A percentile compares a stretch with the other conserved stretches of the same genome.
Evolutionary conservation across 257 asterid genomes (phyloP).

Genomic region (Solanum infundibuliforme): DNA sequence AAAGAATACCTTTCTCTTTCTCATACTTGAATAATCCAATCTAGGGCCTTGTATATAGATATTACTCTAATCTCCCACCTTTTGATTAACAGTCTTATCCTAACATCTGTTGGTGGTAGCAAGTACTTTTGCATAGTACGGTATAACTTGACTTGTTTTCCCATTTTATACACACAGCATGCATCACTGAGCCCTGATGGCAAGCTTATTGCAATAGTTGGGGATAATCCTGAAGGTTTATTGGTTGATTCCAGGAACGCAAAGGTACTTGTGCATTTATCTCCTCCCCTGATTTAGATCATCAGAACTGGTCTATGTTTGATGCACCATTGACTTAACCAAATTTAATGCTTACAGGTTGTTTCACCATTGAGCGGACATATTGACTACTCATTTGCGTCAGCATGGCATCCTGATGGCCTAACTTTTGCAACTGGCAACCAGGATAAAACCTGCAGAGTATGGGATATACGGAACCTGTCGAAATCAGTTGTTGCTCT

Average conservation of each 20-base stretch:
- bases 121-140: not conserved
- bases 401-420: constrained; percentile 92
- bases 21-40: not conserved
- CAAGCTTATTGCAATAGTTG: constrained; percentile 64
- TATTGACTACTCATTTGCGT: constrained; percentile 79
- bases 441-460: constrained; percentile 86
- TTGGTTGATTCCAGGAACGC: constrained; percentile 76
- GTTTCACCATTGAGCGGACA: constrained; percentile 62
- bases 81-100: not conserved
- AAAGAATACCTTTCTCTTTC: not conserved
- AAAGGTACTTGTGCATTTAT: constrained; percentile 34
- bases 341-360: constrained; percentile 22
- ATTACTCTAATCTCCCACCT: not conserved
- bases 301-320: not conserved
- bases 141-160: not conserved
- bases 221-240: constrained; percentile 66
- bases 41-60: not conserved
- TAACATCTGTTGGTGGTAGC: not conserved
- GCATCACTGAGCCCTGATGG: constrained; percentile 88
- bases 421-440: constrained; percentile 83
- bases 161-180: constrained; percentile 45
- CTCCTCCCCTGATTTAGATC: not conserved
- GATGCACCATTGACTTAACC: not conserved
- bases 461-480: constrained; percentile 75
- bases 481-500: constrained; percentile 49